Conservation (phyloP, 192 early-diverging fungal genomes). For the Bifiguratus adelaidae region DNA sequence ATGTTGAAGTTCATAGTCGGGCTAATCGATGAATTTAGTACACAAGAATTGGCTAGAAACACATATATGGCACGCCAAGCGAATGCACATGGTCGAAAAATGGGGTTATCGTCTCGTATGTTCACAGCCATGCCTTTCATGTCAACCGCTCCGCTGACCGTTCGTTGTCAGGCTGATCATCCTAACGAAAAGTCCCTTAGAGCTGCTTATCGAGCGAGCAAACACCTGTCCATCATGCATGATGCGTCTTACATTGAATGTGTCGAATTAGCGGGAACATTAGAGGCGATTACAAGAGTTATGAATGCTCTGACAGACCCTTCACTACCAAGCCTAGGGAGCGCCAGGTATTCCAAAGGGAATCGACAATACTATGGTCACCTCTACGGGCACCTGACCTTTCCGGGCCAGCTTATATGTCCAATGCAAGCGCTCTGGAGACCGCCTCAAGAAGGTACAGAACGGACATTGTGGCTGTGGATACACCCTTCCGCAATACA, state of each 20-base stretch:
- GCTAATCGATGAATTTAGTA: too few relatives aligned
- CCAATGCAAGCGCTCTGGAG: slow-evolving; percentile 75
- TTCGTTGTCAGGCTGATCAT: slow-evolving; percentile 59
- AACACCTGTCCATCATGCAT: slow-evolving; percentile 64
- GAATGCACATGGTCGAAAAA: slow-evolving; percentile 84
- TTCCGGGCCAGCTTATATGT: slow-evolving; percentile 51
- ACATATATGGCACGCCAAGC: slow-evolving; percentile 97
- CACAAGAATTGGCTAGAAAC: slow-evolving; percentile 88
- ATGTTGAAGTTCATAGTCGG: neutral
- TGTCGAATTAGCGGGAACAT: slow-evolving; percentile 56
- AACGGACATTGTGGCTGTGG: slow-evolving; percentile 64
- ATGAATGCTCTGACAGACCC: slow-evolving; percentile 54
- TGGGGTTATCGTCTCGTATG: slow-evolving; percentile 74
- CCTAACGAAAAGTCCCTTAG: slow-evolving; percentile 81
- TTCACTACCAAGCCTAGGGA: slow-evolving; percentile 27
- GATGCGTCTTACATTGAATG: slow-evolving; percentile 77
- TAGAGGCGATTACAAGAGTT: slow-evolving; percentile 28
- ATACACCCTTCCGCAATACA: slow-evolving; percentile 61
- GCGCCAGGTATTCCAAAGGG: slow-evolving; percentile 41
- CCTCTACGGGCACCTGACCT: slow-evolving; percentile 38
- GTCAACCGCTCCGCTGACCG: too few relatives aligned
- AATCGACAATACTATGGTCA: slow-evolving; percentile 38
- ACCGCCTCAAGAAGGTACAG: slow-evolving; percentile 10
- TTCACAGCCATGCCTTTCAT: neutral
- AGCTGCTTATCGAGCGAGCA: slow-evolving; percentile 64